Conservation (phyloP, 495 filamentous ascomycete genomes). For the Neurospora sp. region DNA sequence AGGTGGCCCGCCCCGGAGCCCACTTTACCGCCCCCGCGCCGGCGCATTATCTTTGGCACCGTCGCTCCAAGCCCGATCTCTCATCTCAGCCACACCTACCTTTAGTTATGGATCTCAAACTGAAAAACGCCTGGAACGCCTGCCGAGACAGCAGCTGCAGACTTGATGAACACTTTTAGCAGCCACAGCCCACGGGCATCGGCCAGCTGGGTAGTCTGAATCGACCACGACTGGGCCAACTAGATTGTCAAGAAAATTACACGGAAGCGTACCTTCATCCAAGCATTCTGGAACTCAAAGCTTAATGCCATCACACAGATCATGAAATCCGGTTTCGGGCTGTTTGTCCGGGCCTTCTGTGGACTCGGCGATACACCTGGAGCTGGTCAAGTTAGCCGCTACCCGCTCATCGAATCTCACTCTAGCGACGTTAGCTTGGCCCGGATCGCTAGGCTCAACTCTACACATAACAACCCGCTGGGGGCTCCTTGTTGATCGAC, state of each 20-base stretch:
- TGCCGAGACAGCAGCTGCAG: background rate
- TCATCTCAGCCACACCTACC: background rate
- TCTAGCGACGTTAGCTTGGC: background rate
- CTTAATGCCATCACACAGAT: background rate
- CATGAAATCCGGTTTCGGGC: background rate
- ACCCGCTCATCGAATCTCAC: background rate
- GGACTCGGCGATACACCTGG: background rate
- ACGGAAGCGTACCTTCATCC: background rate
- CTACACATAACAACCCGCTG: background rate
- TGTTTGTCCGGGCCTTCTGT: background rate
- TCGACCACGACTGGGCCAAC: background rate
- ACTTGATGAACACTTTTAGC: background rate
- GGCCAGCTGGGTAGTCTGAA: background rate
- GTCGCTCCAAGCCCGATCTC: background rate
- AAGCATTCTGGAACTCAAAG: background rate
- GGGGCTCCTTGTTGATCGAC: background rate
- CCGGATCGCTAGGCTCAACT: background rate
- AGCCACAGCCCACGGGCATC: background rate
- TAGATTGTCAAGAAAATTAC: background rate
- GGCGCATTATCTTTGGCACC: background rate
- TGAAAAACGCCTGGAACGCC: background rate
- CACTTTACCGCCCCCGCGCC: background rate
- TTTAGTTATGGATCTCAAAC: background rate
- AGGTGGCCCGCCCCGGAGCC: background rate
- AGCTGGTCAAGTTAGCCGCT: background rate